Base-by-base conservation (phyloP, 2,329 filamentous ascomycete genomes). In the Macroventuria anomochaeta region DNA sequence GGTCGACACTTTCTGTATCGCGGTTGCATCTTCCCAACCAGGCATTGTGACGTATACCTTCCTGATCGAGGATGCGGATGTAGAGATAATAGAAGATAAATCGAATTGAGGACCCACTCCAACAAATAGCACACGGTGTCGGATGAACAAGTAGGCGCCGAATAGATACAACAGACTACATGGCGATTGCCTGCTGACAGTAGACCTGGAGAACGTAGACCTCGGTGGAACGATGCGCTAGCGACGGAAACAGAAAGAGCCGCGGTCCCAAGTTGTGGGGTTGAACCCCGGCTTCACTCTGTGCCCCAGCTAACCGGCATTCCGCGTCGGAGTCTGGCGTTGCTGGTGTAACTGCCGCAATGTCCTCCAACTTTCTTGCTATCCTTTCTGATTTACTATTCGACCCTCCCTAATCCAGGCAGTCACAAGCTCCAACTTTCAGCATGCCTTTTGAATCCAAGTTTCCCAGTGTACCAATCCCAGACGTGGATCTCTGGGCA, bases 401-500 rank as follows among this genome's bases (percentile, higher is more conserved):
- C 21, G 28, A 51, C 47, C 55, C 42, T 47, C 46, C 34, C 7
- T 46, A 34, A 25, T 34, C 8, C 18, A 15, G 33, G 25, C 33
- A 31, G 23, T 31, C 12, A 20, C 25, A 40, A 47, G 31, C 18
- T 36, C 11, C 26, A 42, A 7, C 42, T 34, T 37, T 40, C 47
- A 64, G 52, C 8, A 96, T 96, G 91, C 88, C 89, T 56, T 81
- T 87, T 66, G 79, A 84, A 39, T 92, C 91, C 3, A 76, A 78
- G 0, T 91, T 87, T 68, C 80, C 85, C 1, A 73, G 80, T 7
- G 67, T 95, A 31, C 79, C 86, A 17, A 87, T 96, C 33, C 92
- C 93, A 0, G 77, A 88, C 62, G 76, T 87, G 49, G 91, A 96
- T 72, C 71, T 96, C 41, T 96, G 90, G 90, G 82, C 81, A 0